Evolutionary conservation across 2,329 filamentous ascomycete genomes (phyloP).

Genomic region (Cordyceps fumosorosea): DNA sequence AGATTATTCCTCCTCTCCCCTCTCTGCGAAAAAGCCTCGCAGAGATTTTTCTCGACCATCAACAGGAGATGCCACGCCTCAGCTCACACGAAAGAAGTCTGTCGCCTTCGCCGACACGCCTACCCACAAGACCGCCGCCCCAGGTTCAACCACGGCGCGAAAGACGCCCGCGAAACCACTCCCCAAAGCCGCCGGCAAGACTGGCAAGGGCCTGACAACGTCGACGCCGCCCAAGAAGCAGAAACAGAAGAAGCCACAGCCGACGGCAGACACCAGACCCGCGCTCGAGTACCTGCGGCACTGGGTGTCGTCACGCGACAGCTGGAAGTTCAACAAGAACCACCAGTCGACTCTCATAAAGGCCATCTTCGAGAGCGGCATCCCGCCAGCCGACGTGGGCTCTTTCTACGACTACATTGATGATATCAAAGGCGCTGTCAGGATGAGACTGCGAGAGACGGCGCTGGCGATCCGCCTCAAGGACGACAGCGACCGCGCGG

Average conservation of each 20-base stretch:
- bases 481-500: slow-evolving; percentile 43
- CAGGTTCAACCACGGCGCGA: slow-evolving; percentile 19
- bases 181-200: slow-evolving; percentile 20
- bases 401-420: slow-evolving; percentile 71
- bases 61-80: slow-evolving; percentile 16
- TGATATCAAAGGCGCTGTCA: slow-evolving; percentile 69
- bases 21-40: slow-evolving; percentile 13
- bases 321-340: slow-evolving; percentile 97
- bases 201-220: neutral
- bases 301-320: slow-evolving; percentile 62
- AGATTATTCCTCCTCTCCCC: slow-evolving; percentile 10
- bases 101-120: slow-evolving; percentile 38
- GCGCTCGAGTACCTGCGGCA: slow-evolving; percentile 71
- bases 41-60: slow-evolving; percentile 5
- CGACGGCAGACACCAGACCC: slow-evolving; percentile 44
- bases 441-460: slow-evolving; percentile 60
- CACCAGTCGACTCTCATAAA: slow-evolving; percentile 81
- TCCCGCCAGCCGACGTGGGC: slow-evolving; percentile 63
- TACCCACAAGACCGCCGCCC: slow-evolving; percentile 17
- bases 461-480: slow-evolving; percentile 56
- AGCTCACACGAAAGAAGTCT: slow-evolving; percentile 36
- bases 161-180: slow-evolving; percentile 30
- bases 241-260: slow-evolving; percentile 27
- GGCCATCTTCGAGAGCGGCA: slow-evolving; percentile 65
- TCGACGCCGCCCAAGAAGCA: slow-evolving; percentile 26